A percentile compares a stretch with the other conserved stretches of the same genome.
Evolutionary conservation across 768 basidiomycete species (phyloP).

Genomic region (Thelephora aurantiotincta): DNA sequence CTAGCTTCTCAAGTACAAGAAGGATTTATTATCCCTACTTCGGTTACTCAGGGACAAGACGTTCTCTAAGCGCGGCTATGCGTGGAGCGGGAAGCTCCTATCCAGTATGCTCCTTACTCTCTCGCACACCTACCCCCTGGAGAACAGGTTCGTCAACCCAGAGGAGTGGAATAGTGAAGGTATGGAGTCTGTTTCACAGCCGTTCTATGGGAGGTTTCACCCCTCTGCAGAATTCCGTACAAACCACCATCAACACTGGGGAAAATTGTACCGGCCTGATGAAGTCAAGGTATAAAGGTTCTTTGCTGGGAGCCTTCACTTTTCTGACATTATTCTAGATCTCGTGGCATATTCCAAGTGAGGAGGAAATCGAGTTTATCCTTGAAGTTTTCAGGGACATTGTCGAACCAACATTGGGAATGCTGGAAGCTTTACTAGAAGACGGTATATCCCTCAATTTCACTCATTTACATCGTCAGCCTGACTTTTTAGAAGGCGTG

Average conservation of each 20-base stretch:
- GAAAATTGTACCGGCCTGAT: constrained; percentile 54
- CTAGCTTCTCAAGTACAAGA: constrained; percentile 53
- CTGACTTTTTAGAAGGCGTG: constrained; percentile 18
- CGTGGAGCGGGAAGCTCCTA: constrained; percentile 67
- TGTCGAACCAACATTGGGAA: constrained; percentile 44
- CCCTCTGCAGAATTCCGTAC: constrained; percentile 40
- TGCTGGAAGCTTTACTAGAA: constrained; percentile 42
- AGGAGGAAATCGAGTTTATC: constrained; percentile 62
- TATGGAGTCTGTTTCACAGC: constrained; percentile 13
- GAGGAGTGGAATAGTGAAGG: constrained; percentile 65
- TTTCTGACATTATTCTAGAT: constrained; percentile 23
- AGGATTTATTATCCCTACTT: constrained; percentile 46
- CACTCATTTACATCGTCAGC: constrained; percentile 2
- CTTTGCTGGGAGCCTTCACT: neutral
- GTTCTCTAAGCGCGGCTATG: constrained; percentile 69
- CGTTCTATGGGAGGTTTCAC: neutral
- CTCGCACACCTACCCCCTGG: constrained; percentile 68
- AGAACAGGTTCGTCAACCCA: constrained; percentile 70
- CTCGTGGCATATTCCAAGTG: constrained; percentile 65
- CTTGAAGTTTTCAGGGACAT: constrained; percentile 53
- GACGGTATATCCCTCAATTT: constrained; percentile 24
- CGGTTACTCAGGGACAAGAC: constrained; percentile 54
- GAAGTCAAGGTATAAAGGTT: constrained; percentile 42
- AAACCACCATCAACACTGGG: constrained; percentile 69
- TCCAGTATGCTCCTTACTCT: constrained; percentile 59